Evolutionary conservation across 495 filamentous ascomycete species (phyloP).

Genomic region (Aspergillus olivimuriae): DNA sequence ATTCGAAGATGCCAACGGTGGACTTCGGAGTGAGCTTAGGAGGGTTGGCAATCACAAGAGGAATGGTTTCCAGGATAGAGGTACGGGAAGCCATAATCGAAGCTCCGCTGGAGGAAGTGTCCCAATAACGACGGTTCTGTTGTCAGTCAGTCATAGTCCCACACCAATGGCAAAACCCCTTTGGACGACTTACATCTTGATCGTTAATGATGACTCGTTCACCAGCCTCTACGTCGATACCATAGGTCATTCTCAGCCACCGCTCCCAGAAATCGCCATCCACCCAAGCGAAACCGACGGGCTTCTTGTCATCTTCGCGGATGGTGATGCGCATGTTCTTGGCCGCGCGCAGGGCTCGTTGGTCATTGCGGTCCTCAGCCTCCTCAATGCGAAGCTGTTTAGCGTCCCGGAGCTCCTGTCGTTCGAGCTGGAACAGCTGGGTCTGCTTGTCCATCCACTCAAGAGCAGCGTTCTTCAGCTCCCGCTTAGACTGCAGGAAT

Average conservation of each 20-base stretch:
- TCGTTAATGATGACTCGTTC: conserved; percentile 96
- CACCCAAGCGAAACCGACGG: conserved; percentile 96
- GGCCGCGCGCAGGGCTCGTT: conserved; percentile 76
- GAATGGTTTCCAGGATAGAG: conserved; percentile 90
- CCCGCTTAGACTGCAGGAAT: conserved; percentile 69
- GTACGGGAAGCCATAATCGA: conserved; percentile 84
- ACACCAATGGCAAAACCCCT: background rate
- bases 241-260: conserved; percentile 91
- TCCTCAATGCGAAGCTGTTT: conserved; percentile 96
- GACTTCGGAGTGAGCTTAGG: conserved; percentile 84
- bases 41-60: conserved; percentile 64
- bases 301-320: conserved; percentile 76
- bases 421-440: conserved; percentile 80
- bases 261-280: conserved; percentile 97
- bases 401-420: conserved; percentile 84
- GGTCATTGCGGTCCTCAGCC: conserved; percentile 87
- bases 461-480: conserved; percentile 90
- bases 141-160: conserved; percentile 21
- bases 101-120: conserved; percentile 79
- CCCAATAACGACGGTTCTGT: conserved; percentile 92
- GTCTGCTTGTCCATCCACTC: conserved; percentile 98
- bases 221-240: conserved; percentile 75
- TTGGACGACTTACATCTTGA: conserved; percentile 69
- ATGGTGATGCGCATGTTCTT: conserved; percentile 90
- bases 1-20: conserved; percentile 68